Conservation (phyloP, 176 grass and related monocot genomes). For the Oropetium thomaeum region DNA sequence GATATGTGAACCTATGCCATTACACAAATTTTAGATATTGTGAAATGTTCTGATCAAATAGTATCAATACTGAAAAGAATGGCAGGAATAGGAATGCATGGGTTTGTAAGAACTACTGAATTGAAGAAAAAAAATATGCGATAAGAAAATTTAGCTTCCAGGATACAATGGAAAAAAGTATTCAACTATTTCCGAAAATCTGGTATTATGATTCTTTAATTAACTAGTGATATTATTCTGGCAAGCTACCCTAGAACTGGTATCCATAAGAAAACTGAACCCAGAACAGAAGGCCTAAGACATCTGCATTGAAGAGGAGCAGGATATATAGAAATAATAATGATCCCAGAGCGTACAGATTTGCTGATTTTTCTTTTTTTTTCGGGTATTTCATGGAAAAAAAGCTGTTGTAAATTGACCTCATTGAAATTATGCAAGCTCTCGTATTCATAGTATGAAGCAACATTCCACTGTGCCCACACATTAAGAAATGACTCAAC, state of each 20-base stretch:
- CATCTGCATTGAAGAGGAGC: not conserved
- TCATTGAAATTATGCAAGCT: not conserved
- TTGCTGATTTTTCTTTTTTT: not conserved
- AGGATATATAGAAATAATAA: not conserved
- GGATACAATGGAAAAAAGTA: not conserved
- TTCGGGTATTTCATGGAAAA: not conserved
- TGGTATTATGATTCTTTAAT: not conserved
- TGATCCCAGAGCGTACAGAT: not conserved
- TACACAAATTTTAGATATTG: not conserved
- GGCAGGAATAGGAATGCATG: not conserved
- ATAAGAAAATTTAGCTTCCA: not conserved
- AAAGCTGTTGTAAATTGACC: not conserved
- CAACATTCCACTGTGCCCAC: not conserved
- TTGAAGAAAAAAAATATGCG: not conserved
- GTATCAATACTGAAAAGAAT: not conserved
- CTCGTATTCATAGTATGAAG: not conserved
- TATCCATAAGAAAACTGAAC: not conserved
- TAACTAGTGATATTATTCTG: not conserved
- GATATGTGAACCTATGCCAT: conserved; percentile 80
- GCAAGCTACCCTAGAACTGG: not conserved
- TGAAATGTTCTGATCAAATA: conserved; percentile 1
- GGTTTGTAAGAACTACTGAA: not conserved
- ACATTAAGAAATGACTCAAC: not conserved
- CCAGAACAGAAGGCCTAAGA: not conserved
- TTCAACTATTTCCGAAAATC: not conserved